Conservation (phyloP, 2,329 filamentous ascomycete species). For the Hypoxylon sp. region DNA sequence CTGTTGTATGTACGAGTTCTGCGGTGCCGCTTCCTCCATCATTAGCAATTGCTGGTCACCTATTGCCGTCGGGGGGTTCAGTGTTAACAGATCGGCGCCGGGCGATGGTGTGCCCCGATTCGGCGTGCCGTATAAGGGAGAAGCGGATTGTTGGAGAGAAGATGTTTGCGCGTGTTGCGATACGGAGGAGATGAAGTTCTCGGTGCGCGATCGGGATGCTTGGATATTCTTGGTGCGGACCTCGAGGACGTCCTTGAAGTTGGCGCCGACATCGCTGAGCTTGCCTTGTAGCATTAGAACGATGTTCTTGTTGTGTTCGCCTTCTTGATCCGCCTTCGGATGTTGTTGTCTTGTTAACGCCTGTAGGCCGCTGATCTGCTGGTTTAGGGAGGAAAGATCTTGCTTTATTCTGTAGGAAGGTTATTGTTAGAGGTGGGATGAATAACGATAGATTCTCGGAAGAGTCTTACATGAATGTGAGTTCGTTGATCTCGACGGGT, state of each 20-base stretch:
- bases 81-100: slow-evolving; percentile 81
- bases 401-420: slow-evolving; percentile 79
- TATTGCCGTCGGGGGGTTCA: slow-evolving; percentile 75
- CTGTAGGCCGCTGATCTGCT: slow-evolving; percentile 89
- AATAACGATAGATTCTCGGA: background rate
- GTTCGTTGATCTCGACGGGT: slow-evolving; percentile 95
- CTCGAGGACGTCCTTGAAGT: slow-evolving; percentile 98
- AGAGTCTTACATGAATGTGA: slow-evolving; percentile 79
- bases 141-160: slow-evolving; percentile 80
- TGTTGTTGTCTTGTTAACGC: slow-evolving; percentile 82
- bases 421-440: slow-evolving; percentile 19
- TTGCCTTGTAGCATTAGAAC: slow-evolving; percentile 92
- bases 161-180: slow-evolving; percentile 80
- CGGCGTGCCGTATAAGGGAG: slow-evolving; percentile 88
- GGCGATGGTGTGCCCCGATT: slow-evolving; percentile 76
- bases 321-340: slow-evolving; percentile 82
- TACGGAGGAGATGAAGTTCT: slow-evolving; percentile 95
- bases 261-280: slow-evolving; percentile 90
- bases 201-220: slow-evolving; percentile 89
- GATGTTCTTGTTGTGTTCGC: slow-evolving; percentile 98
- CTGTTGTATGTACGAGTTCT: slow-evolving; percentile 92
- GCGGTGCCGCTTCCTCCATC: slow-evolving; percentile 91
- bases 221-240: slow-evolving; percentile 98
- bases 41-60: slow-evolving; percentile 90
- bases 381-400: slow-evolving; percentile 86